Evolutionary conservation across 225 moss, liverwort and hornwort species (phyloP), one percentile per base, ranked within the genome.

Genomic region (Polytrichum formosum): DNA sequence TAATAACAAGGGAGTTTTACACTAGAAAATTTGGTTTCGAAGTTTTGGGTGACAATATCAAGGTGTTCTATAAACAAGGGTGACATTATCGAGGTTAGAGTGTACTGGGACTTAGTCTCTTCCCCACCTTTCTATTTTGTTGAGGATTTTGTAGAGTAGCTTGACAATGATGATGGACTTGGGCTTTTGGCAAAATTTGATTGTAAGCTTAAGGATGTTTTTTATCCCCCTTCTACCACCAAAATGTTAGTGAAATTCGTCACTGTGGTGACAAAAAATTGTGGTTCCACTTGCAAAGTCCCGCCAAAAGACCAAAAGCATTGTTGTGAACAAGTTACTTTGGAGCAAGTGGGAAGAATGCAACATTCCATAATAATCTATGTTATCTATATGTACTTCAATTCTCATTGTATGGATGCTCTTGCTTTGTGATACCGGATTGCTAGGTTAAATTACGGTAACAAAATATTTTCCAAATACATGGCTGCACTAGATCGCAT

Each of bases 231-330:
- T 35, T 35, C 8, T 18, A 0, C 23, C n/a, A 59, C 23, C 25
- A 69, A 27, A 23, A 78, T 78, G 78, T 68, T 73, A 64, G 56
- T 73, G 8, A 73, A 73, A 73, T 64, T 68, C 25, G 27, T 73
- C 22, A 18, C 69, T 28, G 37, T 16, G 17, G 23, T 66, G 13
- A 21, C 30, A 5, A 31, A 74, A 26, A 26, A 1, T 26, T 26
- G 26, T 26, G 26, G 26, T 26, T 69, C 69, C 28, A 18, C 68
- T n/a, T 37, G 63, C 67, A 71, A 55, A 26, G 31, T 37, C 55
- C 31, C 0, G 37, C 35, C 4, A 60, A 65, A 35, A 35, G 9
- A 9, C 35, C 35, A 8, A 35, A 35, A 6, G 55, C 53, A 22
- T 56, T 73, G 56, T 9, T 21, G 28, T 69, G 56, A 4, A 73